Evolutionary conservation across 495 filamentous ascomycete species (phyloP), one percentile per base, ranked within the genome.

Genomic region (Ramalina peruviana): DNA sequence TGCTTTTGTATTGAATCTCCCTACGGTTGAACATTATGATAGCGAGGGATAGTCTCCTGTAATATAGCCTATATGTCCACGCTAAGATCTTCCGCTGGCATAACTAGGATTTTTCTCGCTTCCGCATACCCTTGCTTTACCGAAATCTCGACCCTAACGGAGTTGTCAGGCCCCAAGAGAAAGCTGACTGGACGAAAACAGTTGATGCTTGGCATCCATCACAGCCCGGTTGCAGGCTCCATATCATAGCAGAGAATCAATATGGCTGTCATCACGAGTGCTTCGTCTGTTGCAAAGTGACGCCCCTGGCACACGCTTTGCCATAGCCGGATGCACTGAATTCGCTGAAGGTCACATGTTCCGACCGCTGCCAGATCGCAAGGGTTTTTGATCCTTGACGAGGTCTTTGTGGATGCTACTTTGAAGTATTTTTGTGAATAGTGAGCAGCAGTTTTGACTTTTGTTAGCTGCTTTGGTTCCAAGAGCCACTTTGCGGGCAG

Each of bases 111-210:
- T 11, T 16, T 11, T 1, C 20, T 19, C 27, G 37, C 44, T 4
- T 49, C 49, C 15, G 65, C 59, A 25, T 58, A 58, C 0, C 60
- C 59, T 27, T 52, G 13, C 16, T 59, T 49, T n/a, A 33, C 36
- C 46, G 25, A 52, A 17, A 67, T 48, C 19, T 64, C 58, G 19
- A 65, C 56, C 36, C 63, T 40, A 17, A 64, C 33, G 51, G 65
- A 61, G 12, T 40, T 19, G 50, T 65, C 60, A 1, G 63, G 63
- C 21, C 55, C 52, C 57, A 60, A 56, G 10, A 67, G 39, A n/a
- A 25, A 17, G 7, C 15, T 19, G 16, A 20, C 27, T 27, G 33
- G 25, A 13, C 47, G 17, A 12, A 20, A 46, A 3, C 21, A 38
- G 4, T 53, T 13, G 1, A 2, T 13, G 2, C 13, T 43, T 12